phyloP scores from a whole-genome alignment of 345 rosid species.

The Leavenworthia alabamica region DNA sequence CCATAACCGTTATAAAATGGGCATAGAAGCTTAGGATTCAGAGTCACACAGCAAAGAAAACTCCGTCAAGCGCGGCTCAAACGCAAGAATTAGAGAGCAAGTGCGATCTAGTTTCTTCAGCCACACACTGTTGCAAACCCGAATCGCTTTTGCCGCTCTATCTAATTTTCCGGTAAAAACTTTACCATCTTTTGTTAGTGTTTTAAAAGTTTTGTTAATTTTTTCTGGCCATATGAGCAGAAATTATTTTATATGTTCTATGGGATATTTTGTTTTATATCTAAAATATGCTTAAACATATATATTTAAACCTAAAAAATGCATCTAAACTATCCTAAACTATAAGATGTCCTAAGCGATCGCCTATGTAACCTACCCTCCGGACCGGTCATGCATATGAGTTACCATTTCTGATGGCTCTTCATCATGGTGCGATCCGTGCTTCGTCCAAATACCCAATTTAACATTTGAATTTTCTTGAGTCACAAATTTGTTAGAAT shows the following conservation, averaged over 20 bases:
- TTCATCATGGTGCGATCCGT: background rate
- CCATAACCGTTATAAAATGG: constrained; percentile 14
- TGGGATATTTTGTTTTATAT: no score
- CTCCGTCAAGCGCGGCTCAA: constrained; percentile 26
- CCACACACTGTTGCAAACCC: no score
- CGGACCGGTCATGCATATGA: no score
- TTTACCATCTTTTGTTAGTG: background rate
- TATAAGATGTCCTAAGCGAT: no score
- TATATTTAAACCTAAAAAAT: no score
- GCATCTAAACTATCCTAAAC: no score
- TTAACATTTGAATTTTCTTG: background rate
- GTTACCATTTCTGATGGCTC: background rate
- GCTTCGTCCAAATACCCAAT: constrained; percentile 7
- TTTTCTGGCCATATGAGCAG: no score
- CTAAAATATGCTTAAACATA: no score
- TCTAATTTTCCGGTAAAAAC: constrained; percentile 25
- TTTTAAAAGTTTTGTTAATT: background rate
- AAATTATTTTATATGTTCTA: no score
- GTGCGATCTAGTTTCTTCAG: constrained; percentile 18
- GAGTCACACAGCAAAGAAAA: background rate
- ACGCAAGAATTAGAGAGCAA: constrained; percentile 27
- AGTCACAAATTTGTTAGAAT: background rate
- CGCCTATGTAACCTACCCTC: no score
- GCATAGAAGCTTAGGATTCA: background rate
- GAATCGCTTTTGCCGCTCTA: no score